Evolutionary conservation across 306 rosid species (phyloP).

Genomic region (Glycine soja): DNA sequence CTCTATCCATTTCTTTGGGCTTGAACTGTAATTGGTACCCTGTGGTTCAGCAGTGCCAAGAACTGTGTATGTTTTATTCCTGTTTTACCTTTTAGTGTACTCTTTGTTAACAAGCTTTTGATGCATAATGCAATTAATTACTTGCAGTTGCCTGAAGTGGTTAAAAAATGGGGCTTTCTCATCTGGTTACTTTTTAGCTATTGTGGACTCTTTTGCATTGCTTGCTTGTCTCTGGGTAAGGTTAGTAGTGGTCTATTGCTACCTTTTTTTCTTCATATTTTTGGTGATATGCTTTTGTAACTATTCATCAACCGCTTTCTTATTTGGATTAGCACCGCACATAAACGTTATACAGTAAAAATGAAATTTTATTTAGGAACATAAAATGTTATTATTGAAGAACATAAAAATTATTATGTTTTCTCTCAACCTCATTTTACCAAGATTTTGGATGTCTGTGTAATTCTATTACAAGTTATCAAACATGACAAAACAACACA

Average conservation of each 20-base stretch:
- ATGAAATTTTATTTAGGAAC: no score
- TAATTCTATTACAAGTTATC: no score
- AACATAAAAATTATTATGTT: no score
- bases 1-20: constrained; percentile 98
- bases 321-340: constrained; percentile 54
- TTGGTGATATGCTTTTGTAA: constrained; percentile 31
- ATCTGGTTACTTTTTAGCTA: constrained; percentile 98
- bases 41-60: constrained; percentile 82
- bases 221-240: constrained; percentile 86
- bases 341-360: constrained; percentile 48
- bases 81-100: constrained; percentile 10
- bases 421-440: no score
- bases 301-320: constrained; percentile 54
- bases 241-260: no score
- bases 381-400: no score
- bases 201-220: constrained; percentile 86
- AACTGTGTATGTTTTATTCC: constrained; percentile 72
- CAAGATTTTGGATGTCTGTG: no score
- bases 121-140: constrained; percentile 44
- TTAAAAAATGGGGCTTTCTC: constrained; percentile 98
- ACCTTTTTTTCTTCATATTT: background rate
- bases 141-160: constrained; percentile 85
- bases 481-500: background rate
- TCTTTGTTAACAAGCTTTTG: constrained; percentile 39
- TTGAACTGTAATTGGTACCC: no score